Base-by-base conservation (phyloP, 257 asterid species). In the Solanum virginianum region DNA sequence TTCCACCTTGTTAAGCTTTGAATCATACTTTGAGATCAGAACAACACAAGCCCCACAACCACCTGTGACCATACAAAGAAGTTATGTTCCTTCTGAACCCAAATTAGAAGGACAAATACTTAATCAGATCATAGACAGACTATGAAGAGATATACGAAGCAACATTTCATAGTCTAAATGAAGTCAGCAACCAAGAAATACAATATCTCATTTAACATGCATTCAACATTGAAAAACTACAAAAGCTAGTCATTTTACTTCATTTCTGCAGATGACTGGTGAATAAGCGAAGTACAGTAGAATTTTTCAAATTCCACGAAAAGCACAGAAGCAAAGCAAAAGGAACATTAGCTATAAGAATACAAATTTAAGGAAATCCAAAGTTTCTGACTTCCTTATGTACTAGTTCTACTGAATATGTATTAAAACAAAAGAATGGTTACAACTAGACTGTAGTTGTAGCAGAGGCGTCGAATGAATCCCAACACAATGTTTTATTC, bases 21-120 rank as follows among this genome's bases (percentile, higher is more conserved):
- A 80, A 71, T 93, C 88, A 69, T 91, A 90, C 87, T 91, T 93
- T 9, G 98, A 93, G 80, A 94, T 89, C 84, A 93, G 87, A 71
- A 94, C 94, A 8, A 94, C 93, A 75, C 98, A 94, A 32, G 98
- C 95, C 10, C 98, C 98, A 89, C 98, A 94, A 59, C 98, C 98
- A 86, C 98, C 98, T 93, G 91, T 75, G 12, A 32, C 5, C 14
- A 32, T 14, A 22, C 51, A 16, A 81, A 81, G 7, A 81, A 56
- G 5, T 80, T 15, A 55, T 32, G 71, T 36, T 80, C 69, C 22
- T 29, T 45, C 22, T 32, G 20, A 32, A 80, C 24, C 70, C 71
- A 55, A 55, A 56, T 5, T 24, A 10, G 53, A 17, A 71, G 24
- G n/a, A 10, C 36, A 72, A 45, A 45, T 43, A 12, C 57, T 71